Conservation (phyloP, 2,329 filamentous ascomycete genomes). For the Ceratocystiopsis brevicomis region DNA sequence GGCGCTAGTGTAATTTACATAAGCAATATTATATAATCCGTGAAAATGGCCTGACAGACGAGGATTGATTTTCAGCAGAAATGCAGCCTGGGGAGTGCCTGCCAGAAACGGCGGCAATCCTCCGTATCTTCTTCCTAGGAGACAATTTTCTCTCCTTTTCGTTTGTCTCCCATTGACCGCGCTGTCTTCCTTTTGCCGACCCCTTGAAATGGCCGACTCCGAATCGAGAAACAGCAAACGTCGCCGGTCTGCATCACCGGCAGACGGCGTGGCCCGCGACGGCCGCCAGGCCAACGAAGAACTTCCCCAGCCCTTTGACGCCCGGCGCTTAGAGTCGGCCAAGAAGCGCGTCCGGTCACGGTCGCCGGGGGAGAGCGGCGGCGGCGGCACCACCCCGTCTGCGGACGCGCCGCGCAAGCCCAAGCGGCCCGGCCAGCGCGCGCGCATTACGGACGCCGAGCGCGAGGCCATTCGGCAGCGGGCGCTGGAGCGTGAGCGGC, state of each 20-base stretch:
- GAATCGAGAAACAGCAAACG: too few relatives aligned
- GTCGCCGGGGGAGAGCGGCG: slow-evolving; percentile 18
- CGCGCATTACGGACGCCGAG: slow-evolving; percentile 48
- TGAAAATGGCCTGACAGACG: too few relatives aligned
- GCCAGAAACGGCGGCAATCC: too few relatives aligned
- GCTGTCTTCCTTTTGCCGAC: too few relatives aligned
- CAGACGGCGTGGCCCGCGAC: slow-evolving; percentile 4
- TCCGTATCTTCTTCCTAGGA: too few relatives aligned
- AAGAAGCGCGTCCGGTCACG: slow-evolving; percentile 38
- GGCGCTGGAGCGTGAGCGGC: slow-evolving; percentile 34
- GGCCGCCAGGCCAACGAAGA: slow-evolving; percentile 16
- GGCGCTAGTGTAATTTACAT: too few relatives aligned
- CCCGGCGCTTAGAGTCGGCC: slow-evolving; percentile 35
- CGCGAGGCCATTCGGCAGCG: slow-evolving; percentile 47
- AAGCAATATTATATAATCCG: too few relatives aligned
- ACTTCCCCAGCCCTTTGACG: slow-evolving; percentile 43
- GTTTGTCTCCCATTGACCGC: too few relatives aligned
- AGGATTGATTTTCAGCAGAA: too few relatives aligned
- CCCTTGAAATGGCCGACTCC: too few relatives aligned
- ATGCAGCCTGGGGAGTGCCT: too few relatives aligned
- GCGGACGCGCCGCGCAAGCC: slow-evolving; percentile 34
- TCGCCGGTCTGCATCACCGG: not conserved
- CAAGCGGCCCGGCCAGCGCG: slow-evolving; percentile 48
- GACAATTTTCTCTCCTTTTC: too few relatives aligned
- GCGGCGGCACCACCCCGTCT: not conserved